Conservation (phyloP, 1,284 basidiomycete genomes). For the Lentinula novae-zelandiae region DNA sequence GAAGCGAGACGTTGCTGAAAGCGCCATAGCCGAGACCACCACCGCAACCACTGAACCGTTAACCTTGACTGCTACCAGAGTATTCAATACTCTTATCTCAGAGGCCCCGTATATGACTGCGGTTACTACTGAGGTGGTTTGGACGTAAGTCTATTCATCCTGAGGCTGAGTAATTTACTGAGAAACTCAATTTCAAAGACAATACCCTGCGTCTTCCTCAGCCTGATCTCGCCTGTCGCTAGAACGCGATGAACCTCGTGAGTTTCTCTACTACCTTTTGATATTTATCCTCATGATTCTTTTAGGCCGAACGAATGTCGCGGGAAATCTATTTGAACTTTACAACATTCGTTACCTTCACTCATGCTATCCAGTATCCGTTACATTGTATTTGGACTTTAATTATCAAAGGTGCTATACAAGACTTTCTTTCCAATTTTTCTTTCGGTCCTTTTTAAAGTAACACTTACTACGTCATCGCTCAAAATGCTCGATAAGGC, state of each 20-base stretch:
- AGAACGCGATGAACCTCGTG: neutral
- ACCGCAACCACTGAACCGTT: neutral
- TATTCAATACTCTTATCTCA: neutral
- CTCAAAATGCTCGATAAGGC: neutral
- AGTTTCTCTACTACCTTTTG: neutral
- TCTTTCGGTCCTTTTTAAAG: neutral
- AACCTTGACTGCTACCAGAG: slow-evolving; percentile 1
- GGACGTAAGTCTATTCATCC: slow-evolving; percentile 1
- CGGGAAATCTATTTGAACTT: neutral
- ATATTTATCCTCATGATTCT: neutral
- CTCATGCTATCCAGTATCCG: neutral
- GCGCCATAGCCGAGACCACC: neutral
- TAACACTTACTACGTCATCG: neutral
- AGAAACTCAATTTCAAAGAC: neutral
- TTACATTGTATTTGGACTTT: neutral
- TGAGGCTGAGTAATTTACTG: neutral
- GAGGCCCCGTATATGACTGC: slow-evolving; percentile 3
- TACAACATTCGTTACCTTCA: neutral
- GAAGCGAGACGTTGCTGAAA: neutral
- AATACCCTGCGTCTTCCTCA: slow-evolving; percentile 7
- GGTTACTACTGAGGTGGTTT: neutral
- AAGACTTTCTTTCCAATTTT: neutral
- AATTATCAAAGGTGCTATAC: neutral
- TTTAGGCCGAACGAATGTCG: neutral
- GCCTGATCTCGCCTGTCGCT: neutral